These are phyloP conservation scores for Pedinophyceae sp. DNA, from an alignment of 139 green algal genomes.

Conservation along the genomic window DNA sequence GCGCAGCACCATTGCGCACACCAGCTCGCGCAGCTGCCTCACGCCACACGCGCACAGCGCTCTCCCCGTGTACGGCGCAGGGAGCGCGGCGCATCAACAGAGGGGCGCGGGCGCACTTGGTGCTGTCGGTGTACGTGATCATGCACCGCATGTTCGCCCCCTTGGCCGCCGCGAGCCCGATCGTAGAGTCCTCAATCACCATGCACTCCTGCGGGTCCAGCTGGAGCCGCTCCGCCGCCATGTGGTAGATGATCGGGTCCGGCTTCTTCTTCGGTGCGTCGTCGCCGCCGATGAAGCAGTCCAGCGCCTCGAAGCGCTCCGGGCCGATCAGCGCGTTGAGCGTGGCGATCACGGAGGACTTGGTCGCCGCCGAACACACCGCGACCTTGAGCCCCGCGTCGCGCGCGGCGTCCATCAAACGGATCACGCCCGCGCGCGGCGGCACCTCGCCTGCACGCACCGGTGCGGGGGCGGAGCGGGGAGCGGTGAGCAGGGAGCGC, in stretches of 20 bases:
- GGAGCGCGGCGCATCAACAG: no score
- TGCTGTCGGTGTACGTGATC: not conserved
- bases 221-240: constrained; percentile 14
- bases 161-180: constrained; percentile 15
- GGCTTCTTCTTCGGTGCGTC: constrained; percentile 58
- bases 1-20: no score
- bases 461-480: no score
- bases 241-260: constrained; percentile 58
- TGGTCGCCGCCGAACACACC: constrained; percentile 80
- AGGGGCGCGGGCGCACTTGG: no score
- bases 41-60: no score
- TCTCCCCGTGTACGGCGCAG: no score
- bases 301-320: constrained; percentile 51
- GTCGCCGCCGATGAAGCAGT: constrained; percentile 72
- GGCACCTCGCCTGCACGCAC: constrained; percentile 28
- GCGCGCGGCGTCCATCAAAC: constrained; percentile 64
- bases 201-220: constrained; percentile 16
- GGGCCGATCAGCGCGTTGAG: constrained; percentile 61
- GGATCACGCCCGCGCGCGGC: constrained; percentile 48
- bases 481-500: no score
- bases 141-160: constrained; percentile 21
- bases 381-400: constrained; percentile 41
- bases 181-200: constrained; percentile 25
- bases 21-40: no score
- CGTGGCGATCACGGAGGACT: constrained; percentile 53